phyloP scores from a whole-genome alignment of 2,329 filamentous ascomycete species.

The Xylaria sp. region DNA sequence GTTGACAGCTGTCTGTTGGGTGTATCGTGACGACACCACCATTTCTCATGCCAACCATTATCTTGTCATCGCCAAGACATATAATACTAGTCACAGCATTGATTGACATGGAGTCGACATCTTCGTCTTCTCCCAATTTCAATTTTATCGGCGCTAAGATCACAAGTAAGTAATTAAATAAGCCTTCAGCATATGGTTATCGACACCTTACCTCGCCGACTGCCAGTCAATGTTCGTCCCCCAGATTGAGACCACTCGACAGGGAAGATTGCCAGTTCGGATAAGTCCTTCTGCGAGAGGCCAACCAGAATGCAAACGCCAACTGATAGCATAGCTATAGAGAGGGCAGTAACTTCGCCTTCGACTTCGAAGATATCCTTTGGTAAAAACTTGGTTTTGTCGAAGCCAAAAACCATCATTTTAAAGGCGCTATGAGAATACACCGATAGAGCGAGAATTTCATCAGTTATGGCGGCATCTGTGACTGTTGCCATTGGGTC shows the following conservation, averaged over 20 bases:
- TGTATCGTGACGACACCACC: constrained; percentile 61
- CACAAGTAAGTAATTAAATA: constrained; percentile 12
- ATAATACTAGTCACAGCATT: constrained; percentile 62
- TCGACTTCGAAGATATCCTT: constrained; percentile 51
- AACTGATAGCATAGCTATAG: constrained; percentile 37
- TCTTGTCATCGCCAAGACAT: constrained; percentile 47
- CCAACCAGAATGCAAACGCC: constrained; percentile 43
- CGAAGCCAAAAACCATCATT: constrained; percentile 55
- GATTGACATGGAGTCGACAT: constrained; percentile 34
- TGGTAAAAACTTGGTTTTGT: constrained; percentile 49
- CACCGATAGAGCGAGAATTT: constrained; percentile 58
- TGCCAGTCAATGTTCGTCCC: constrained; percentile 11
- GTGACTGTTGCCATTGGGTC: constrained; percentile 50
- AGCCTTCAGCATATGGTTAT: not conserved
- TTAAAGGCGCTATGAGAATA: constrained; percentile 52
- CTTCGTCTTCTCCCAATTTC: constrained; percentile 9
- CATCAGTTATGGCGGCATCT: constrained; percentile 56
- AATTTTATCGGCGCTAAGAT: not conserved
- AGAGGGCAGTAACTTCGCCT: constrained; percentile 64
- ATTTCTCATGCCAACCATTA: constrained; percentile 63
- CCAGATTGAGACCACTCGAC: constrained; percentile 17
- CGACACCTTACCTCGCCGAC: constrained; percentile 37
- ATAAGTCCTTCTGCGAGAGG: constrained; percentile 37
- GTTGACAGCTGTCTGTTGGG: constrained; percentile 34
- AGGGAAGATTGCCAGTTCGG: constrained; percentile 42